Evolutionary conservation across 23 red algal genomes (phyloP), one percentile per base, ranked within the genome.

Genomic region (Pyropia haitanensis): DNA sequence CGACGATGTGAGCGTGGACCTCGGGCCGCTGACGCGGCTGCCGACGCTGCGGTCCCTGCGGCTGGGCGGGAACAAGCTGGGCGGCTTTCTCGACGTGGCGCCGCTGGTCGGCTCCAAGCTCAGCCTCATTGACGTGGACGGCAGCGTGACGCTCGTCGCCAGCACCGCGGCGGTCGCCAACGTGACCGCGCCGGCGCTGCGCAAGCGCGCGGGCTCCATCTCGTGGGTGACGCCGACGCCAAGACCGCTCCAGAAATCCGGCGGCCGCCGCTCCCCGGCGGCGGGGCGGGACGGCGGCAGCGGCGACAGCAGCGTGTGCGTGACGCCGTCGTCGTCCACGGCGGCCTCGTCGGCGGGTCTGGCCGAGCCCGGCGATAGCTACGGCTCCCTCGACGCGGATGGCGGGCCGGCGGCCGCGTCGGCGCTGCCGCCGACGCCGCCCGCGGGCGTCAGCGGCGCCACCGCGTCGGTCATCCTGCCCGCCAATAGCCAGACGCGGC

Each of bases 91-190:
- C 28, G 94, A 98, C 59, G 53, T 98, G 15, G 91, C 85, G 2
- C 94, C 94, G 51, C 75, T 98, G 19, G 55, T 91, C 20, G 91
- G 80, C 53, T 63, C 63, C 18, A 53, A 59, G 39, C 78, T 98
- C 34, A 76, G 67, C 44, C 73, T 78, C 25, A 75, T 96, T 83
- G 88, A 90, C 21, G 63, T 82, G 25, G 80, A 79, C 22, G 70
- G 61, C 14, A 60, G 70, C 18, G 70, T 87, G 31, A 80, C 44
- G 21, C 80, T 95, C 0, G 32, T 85, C 14, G 68, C 88, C n/a
- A 56, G 76, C 55, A 75, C 62, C 17, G 64, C 70, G 10, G 18
- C 74, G 14, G 64, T 71, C 1, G 60, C 67, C 21, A 77, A 76
- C 14, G 25, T 68, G 19, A 50, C 68, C 18, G 75, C 85, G 24